phyloP scores from a whole-genome alignment of 2,329 filamentous ascomycete species.

The Epichloe baconii region DNA sequence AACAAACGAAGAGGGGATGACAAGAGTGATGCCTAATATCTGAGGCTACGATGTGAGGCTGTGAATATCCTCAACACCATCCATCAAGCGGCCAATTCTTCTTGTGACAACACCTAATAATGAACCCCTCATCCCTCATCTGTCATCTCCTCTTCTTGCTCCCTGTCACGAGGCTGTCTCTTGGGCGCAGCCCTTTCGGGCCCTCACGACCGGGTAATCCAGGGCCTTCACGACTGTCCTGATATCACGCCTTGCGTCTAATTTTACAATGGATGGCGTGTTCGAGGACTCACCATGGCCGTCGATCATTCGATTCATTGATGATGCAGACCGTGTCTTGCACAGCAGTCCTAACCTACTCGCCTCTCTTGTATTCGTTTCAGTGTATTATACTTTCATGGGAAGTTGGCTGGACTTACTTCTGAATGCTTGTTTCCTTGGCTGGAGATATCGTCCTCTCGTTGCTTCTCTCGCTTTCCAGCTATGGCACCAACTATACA shows the following conservation, averaged over 20 bases:
- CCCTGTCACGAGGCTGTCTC: neutral
- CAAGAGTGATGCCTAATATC: no score
- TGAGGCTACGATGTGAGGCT: no score
- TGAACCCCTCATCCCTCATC: neutral
- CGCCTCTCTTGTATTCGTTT: neutral
- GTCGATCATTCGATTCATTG: constrained; percentile 9
- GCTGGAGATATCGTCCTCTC: neutral
- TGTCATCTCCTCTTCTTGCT: constrained; percentile 1
- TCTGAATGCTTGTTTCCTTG: constrained; percentile 3
- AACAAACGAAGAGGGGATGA: no score
- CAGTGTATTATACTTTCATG: constrained; percentile 10
- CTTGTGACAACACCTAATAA: neutral
- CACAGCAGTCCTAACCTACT: neutral
- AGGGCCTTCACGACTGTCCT: neutral
- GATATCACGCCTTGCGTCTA: neutral
- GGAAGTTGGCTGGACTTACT: constrained; percentile 12
- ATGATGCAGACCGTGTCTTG: constrained; percentile 9
- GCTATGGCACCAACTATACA: neutral
- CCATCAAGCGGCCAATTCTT: neutral
- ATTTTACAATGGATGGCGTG: constrained; percentile 15
- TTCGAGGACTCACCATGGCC: constrained; percentile 13
- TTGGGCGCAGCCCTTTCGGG: neutral
- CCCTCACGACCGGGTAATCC: neutral
- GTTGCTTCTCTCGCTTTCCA: neutral
- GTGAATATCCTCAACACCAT: no score